Evolutionary conservation across 192 early-diverging fungal species (phyloP).

Genomic region (Podila epigama): DNA sequence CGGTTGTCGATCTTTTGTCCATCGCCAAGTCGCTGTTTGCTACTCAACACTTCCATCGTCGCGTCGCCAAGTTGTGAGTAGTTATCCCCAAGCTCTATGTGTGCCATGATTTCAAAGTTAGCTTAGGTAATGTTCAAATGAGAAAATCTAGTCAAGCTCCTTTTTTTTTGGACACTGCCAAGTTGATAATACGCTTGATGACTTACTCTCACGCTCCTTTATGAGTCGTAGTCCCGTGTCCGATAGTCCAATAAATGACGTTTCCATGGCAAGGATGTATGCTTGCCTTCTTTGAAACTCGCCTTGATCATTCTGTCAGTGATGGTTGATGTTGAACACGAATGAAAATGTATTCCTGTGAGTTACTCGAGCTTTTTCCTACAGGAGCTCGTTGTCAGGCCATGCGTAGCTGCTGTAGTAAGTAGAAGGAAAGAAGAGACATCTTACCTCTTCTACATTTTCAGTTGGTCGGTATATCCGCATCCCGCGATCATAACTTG

Average conservation of each 20-base stretch:
- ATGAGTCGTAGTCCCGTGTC: constrained; percentile 38
- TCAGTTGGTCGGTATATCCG: constrained; percentile 54
- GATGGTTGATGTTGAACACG: too few relatives aligned
- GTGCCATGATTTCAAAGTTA: too few relatives aligned
- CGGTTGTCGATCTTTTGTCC: constrained; percentile 49
- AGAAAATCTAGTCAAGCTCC: neutral
- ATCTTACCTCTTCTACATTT: constrained; percentile 56
- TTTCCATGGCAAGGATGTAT: constrained; percentile 41
- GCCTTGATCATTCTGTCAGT: constrained; percentile 53
- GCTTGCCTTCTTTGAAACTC: constrained; percentile 46
- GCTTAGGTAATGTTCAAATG: too few relatives aligned
- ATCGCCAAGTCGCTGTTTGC: constrained; percentile 58
- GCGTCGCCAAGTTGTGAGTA: constrained; percentile 57
- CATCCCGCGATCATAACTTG: constrained; percentile 52
- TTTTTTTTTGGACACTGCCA: neutral
- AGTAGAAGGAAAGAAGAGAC: neutral
- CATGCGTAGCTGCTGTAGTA: too few relatives aligned
- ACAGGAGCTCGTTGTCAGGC: neutral
- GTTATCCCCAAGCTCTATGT: constrained; percentile 40
- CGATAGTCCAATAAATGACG: constrained; percentile 33
- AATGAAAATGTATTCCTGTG: too few relatives aligned
- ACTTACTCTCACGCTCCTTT: constrained; percentile 46
- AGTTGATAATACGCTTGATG: neutral
- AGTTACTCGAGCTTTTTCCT: neutral
- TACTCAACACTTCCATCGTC: constrained; percentile 57